A percentile compares a stretch with the other conserved stretches of the same genome.
These are phyloP conservation scores for Malassezia equina DNA, from an alignment of 1,284 basidiomycete genomes.

Conservation along the genomic window DNA sequence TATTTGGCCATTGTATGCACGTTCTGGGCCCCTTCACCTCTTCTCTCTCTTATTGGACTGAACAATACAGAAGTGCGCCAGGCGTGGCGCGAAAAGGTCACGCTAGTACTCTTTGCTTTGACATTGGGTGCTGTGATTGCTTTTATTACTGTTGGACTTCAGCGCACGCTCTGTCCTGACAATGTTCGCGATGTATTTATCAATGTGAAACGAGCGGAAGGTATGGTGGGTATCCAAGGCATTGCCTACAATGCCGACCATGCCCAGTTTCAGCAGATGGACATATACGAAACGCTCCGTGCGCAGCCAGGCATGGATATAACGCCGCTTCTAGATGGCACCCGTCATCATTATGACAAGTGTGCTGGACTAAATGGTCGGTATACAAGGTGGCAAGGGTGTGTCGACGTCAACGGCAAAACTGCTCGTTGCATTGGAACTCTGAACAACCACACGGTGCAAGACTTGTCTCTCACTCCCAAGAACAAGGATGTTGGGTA, in stretches of 20 bases:
- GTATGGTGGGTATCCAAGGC: conserved; percentile 63
- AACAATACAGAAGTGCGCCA: conserved; percentile 33
- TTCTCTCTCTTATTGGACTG: conserved; percentile 48
- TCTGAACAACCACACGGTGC: background rate
- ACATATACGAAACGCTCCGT: conserved; percentile 55
- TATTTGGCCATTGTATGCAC: conserved; percentile 21
- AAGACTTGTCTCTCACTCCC: background rate
- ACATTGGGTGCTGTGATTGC: conserved; percentile 67
- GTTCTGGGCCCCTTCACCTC: conserved; percentile 39
- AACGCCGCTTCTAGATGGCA: conserved; percentile 61
- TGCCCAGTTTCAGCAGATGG: conserved; percentile 51
- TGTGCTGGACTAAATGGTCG: conserved; percentile 51
- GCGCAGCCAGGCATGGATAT: conserved; percentile 67
- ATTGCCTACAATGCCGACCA: conserved; percentile 64
- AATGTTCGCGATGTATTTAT: background rate
- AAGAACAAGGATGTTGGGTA: conserved; percentile 26
- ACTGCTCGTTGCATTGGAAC: conserved; percentile 6
- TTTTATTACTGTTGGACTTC: conserved; percentile 88
- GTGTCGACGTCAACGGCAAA: conserved; percentile 9
- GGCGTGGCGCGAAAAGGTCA: conserved; percentile 46
- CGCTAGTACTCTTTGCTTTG: conserved; percentile 35
- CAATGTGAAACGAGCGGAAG: conserved; percentile 8
- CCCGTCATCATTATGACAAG: conserved; percentile 51
- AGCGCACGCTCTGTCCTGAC: conserved; percentile 76
- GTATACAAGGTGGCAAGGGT: conserved; percentile 54